These are phyloP conservation scores for Debaryomyces coudertii DNA, from an alignment of 1,139 yeast species.

Conservation along the genomic window DNA sequence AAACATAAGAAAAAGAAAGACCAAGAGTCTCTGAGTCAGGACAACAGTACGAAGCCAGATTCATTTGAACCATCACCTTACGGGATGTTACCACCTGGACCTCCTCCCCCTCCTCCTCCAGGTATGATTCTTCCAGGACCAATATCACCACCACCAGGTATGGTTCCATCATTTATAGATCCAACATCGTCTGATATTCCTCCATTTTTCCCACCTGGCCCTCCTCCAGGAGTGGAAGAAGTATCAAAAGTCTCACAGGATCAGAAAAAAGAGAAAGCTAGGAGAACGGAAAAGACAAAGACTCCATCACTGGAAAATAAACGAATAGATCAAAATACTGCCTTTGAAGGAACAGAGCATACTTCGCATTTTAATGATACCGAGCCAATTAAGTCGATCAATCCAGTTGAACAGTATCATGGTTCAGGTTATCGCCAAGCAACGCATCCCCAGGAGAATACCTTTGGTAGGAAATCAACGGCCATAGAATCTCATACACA, in stretches of 20 bases:
- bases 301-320: neutral
- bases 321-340: neutral
- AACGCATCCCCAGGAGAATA: no score
- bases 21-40: conserved; percentile 28
- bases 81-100: conserved; percentile 20
- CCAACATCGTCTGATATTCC: conserved; percentile 2
- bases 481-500: neutral
- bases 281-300: neutral
- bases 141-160: conserved; percentile 21
- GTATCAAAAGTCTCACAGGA: conserved; percentile 5
- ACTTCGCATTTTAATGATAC: neutral
- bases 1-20: conserved; percentile 19
- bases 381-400: neutral
- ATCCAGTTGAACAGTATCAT: neutral
- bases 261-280: conserved; percentile 10
- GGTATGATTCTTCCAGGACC: conserved; percentile 21
- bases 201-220: conserved; percentile 17
- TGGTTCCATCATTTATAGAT: conserved; percentile 17
- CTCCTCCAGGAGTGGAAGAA: conserved; percentile 20
- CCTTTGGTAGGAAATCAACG: neutral
- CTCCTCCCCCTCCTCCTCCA: conserved; percentile 18
- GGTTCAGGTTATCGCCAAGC: neutral
- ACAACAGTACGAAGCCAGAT: conserved; percentile 10
- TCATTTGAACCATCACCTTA: conserved; percentile 8
- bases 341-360: neutral